Base-by-base conservation (phyloP, 345 rosid species). In the Gossypium stocksii region DNA sequence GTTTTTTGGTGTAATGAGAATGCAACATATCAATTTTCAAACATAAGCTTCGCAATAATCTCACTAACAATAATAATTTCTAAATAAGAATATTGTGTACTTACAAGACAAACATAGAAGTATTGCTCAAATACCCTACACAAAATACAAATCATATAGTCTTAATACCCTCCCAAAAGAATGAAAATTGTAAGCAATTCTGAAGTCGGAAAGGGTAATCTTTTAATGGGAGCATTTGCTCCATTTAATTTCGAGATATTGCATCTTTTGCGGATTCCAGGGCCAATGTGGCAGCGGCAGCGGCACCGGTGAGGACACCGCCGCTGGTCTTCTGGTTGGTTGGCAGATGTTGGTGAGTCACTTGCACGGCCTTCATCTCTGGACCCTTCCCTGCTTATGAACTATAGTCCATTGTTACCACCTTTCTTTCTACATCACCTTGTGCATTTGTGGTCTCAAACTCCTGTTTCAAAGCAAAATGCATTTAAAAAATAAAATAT, bases 251-350 rank as follows among this genome's bases (percentile, higher is more conserved):
- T 34, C 41, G 53, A 20, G 64, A 67, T 76, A 86, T 65, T 77
- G 83, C 90, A 64, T 89, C 80, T 84, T 86, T 82, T 63, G 92
- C 89, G 11, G 90, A 83, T 71, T 89, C 77, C 70, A 91, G 85
- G 70, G 89, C 77, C 19, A 83, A 66, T 13, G 82, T 84, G 5
- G 77, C 90, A 4, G 92, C 85, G 0, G 84, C 90, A 8, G 95
- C 93, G 3, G 98, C 95, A 20, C 74, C 84, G 3, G 81, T 75
- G 74, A 91, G 77, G 71, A 89, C 74, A 14, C 90, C 87, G 0
- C 93, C 92, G 74, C 95, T 86, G 54, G 92, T 83, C 52, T 66
- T 77, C 45, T 82, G 61, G 54, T 66, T 70, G 8, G 52, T 46
- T 10, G 46, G 19, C 16, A 82, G 82, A 73, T 74, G 66, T 56